Evolutionary conservation across 345 rosid species (phyloP), one percentile per base, ranked within the genome.

Genomic region (Ceriops decandra): DNA sequence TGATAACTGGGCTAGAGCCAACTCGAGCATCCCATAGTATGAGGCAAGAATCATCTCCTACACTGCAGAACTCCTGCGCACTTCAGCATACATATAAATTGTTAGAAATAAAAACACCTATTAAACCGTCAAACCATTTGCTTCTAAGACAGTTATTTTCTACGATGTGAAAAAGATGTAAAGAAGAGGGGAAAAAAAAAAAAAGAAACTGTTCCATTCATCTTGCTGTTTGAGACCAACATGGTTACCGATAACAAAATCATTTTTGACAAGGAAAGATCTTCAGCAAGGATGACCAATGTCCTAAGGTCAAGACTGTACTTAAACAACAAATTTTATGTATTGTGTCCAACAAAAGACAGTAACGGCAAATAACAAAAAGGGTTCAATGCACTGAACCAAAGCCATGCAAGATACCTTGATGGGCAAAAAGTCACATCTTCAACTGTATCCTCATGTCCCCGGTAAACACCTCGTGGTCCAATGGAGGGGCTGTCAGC

Each of bases 11-110:
- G 78, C 81, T 82, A 56, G 89, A 77, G 61, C 99, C 99, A 68
- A 79, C 79, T 58, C 99, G 95, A 52, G 95, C 96, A 95, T 92
- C 98, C 99, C 99, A 95, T 16, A 95, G 75, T 78, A 95, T 92
- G 67, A 95, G 99, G 85, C 99, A 90, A 73, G 99, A 88, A 82
- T 95, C 99, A 76, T 95, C 99, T 75, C 98, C 97, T 42, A 95
- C 99, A 56, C 99, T 95, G 79, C 97, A 90, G 76, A 95, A 95
- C 75, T 95, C 99, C 84, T 87, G 98, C 2, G 86, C 96, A 84
- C 98, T 95, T 69, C 77, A 83, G 67, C 9, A 74, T 35, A 82
- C 38, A 77, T 4, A 77, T 38, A 61, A 31, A 16, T 33, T 78
- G 68, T 76, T 76, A 83, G 75, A 52, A 65, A 56, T 47, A 72